Percentiles rank a stretch among this genome's conserved stretches.
These are phyloP conservation scores for Neonectria coccinea DNA, from an alignment of 2,329 filamentous ascomycete species.

Conservation along the genomic window DNA sequence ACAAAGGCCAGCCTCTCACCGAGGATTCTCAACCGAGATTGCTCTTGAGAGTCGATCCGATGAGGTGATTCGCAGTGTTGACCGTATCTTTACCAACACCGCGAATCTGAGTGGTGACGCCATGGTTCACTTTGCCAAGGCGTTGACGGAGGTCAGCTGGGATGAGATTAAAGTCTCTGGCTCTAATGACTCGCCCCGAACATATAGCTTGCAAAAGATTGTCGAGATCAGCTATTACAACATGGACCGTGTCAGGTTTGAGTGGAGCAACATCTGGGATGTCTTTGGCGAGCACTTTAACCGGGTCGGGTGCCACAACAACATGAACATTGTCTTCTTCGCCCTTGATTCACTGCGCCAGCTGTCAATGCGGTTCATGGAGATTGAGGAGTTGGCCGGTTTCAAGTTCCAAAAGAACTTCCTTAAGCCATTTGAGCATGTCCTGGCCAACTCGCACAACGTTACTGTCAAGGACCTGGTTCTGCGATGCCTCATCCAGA, in stretches of 20 bases:
- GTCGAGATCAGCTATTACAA: slow-evolving; percentile 99
- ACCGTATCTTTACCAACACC: slow-evolving; percentile 96
- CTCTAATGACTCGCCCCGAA: slow-evolving; percentile 93
- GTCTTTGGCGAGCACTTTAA: slow-evolving; percentile 99
- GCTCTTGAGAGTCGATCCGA: slow-evolving; percentile 93
- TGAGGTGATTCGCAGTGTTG: slow-evolving; percentile 91
- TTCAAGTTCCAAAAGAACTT: slow-evolving; percentile 99
- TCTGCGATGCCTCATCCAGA: slow-evolving; percentile 93
- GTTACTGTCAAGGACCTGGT: slow-evolving; percentile 98
- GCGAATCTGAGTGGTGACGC: slow-evolving; percentile 93
- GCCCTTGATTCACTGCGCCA: slow-evolving; percentile 95
- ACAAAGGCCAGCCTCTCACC: slow-evolving; percentile 69
- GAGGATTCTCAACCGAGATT: slow-evolving; percentile 79
- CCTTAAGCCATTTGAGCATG: slow-evolving; percentile 96
- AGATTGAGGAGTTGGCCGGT: slow-evolving; percentile 95
- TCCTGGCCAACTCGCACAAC: slow-evolving; percentile 92
- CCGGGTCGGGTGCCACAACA: slow-evolving; percentile 94
- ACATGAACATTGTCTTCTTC: slow-evolving; percentile 97
- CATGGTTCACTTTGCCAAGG: slow-evolving; percentile 94
- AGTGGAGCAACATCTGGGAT: slow-evolving; percentile 98
- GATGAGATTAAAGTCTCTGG: slow-evolving; percentile 98
- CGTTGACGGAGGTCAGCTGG: slow-evolving; percentile 96
- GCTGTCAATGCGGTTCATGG: slow-evolving; percentile 98
- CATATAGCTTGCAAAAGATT: slow-evolving; percentile 96
- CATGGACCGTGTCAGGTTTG: slow-evolving; percentile 97